Evolutionary conservation across 345 rosid species (phyloP).

Genomic region (Cardiospermum halicacabum): DNA sequence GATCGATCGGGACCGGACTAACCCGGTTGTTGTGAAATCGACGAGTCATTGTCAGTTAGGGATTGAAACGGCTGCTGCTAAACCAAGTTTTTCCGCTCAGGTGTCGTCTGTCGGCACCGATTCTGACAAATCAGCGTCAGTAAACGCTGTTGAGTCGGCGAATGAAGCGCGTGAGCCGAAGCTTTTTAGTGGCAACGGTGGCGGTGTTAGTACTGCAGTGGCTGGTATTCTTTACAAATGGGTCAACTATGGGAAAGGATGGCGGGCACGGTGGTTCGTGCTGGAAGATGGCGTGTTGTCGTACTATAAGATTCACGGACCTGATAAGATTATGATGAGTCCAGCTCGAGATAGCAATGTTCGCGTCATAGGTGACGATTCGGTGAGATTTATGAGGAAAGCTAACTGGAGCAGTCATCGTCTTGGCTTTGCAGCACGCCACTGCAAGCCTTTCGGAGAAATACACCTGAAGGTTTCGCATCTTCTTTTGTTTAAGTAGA

Average conservation of each 20-base stretch:
- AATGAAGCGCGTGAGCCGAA: slow-evolving; percentile 40
- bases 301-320: slow-evolving; percentile 90
- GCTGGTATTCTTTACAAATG: slow-evolving; percentile 93
- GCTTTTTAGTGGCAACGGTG: slow-evolving; percentile 34
- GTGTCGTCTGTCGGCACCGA: slow-evolving; percentile 55
- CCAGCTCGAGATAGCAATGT: slow-evolving; percentile 59
- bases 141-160: slow-evolving; percentile 19
- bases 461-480: slow-evolving; percentile 80
- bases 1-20: slow-evolving; percentile 75
- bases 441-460: slow-evolving; percentile 88
- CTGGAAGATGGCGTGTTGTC: slow-evolving; percentile 83
- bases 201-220: slow-evolving; percentile 37
- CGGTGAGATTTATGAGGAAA: slow-evolving; percentile 70
- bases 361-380: slow-evolving; percentile 82
- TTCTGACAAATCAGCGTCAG: slow-evolving; percentile 17
- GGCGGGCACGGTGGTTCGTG: slow-evolving; percentile 89
- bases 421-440: slow-evolving; percentile 28
- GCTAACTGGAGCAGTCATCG: slow-evolving; percentile 47
- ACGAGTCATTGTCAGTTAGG: slow-evolving; percentile 40
- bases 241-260: slow-evolving; percentile 96
- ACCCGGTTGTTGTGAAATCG: slow-evolving; percentile 58
- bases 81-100: slow-evolving; percentile 55
- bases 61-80: slow-evolving; percentile 34
- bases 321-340: slow-evolving; percentile 72
- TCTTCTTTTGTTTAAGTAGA: not conserved